These are phyloP conservation scores for Cryptococcus sp. DNA, from an alignment of 1,284 basidiomycete genomes.

Conservation along the genomic window DNA sequence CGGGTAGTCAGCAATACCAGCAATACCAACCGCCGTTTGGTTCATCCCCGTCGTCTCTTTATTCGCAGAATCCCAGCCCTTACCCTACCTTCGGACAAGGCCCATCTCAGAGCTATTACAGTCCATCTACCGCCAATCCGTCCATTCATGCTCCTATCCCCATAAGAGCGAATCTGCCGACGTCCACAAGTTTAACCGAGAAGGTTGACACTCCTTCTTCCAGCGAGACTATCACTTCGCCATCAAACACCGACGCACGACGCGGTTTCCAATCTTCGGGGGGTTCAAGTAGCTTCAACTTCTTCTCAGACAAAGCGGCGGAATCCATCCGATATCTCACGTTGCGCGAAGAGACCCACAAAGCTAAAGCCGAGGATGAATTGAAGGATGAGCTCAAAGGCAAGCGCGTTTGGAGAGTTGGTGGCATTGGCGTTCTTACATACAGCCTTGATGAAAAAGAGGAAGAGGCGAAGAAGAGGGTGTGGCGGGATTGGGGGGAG, in stretches of 20 bases:
- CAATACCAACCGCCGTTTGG: slow-evolving; percentile 6
- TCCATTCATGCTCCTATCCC: slow-evolving; percentile 1
- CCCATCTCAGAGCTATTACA: background rate
- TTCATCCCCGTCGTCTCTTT: background rate
- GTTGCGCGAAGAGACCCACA: slow-evolving; percentile 26
- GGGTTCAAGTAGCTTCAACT: slow-evolving; percentile 8
- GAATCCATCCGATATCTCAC: slow-evolving; percentile 26
- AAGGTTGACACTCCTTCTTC: slow-evolving; percentile 12
- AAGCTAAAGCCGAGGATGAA: slow-evolving; percentile 27
- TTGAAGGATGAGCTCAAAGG: slow-evolving; percentile 41
- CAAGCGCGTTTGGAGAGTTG: slow-evolving; percentile 38
- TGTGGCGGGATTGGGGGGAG: slow-evolving; percentile 35
- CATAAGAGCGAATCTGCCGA: background rate
- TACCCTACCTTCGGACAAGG: background rate
- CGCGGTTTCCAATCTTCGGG: background rate
- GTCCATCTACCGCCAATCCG: slow-evolving; percentile 6
- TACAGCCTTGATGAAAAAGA: slow-evolving; percentile 29
- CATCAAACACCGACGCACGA: background rate
- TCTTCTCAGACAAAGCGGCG: slow-evolving; percentile 20
- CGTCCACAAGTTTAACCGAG: background rate
- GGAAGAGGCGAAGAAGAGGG: slow-evolving; percentile 31
- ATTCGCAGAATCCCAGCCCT: background rate
- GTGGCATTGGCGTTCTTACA: slow-evolving; percentile 41
- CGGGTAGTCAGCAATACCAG: slow-evolving; percentile 2
- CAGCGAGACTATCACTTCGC: slow-evolving; percentile 13